Conservation (phyloP, 306 rosid species). For the Sicyos baderoa region DNA sequence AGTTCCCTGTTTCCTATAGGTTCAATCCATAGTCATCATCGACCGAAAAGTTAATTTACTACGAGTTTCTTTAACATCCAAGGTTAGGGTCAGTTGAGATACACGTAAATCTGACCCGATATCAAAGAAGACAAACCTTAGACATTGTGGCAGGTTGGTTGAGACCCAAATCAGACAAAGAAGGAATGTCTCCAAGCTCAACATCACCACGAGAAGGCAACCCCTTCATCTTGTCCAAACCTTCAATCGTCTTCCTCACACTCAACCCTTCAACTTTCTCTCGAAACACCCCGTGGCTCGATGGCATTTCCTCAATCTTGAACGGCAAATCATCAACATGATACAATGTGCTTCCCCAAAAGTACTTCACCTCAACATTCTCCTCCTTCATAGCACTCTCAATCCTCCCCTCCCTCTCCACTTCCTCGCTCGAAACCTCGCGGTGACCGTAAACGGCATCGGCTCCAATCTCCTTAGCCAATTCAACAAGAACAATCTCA, state of each 20-base stretch:
- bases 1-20: too few relatives aligned
- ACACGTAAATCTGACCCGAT: too few relatives aligned
- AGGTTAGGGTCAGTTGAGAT: too few relatives aligned
- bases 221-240: constrained; percentile 79
- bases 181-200: constrained; percentile 78
- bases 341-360: constrained; percentile 88
- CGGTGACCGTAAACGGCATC: constrained; percentile 64
- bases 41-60: too few relatives aligned
- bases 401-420: constrained; percentile 61
- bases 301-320: constrained; percentile 75
- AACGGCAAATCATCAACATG: constrained; percentile 84
- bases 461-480: constrained; percentile 82
- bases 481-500: constrained; percentile 56
- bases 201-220: constrained; percentile 82
- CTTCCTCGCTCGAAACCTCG: constrained; percentile 88
- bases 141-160: constrained; percentile 58
- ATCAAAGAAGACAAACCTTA: constrained; percentile 36
- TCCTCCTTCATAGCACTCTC: constrained; percentile 72
- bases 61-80: too few relatives aligned
- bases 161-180: constrained; percentile 69
- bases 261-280: constrained; percentile 63
- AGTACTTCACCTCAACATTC: constrained; percentile 75
- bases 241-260: constrained; percentile 74
- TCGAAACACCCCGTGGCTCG: constrained; percentile 68
- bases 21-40: too few relatives aligned